These are phyloP conservation scores for Theobroma cacao DNA, from an alignment of 345 rosid species.

Conservation along the genomic window DNA sequence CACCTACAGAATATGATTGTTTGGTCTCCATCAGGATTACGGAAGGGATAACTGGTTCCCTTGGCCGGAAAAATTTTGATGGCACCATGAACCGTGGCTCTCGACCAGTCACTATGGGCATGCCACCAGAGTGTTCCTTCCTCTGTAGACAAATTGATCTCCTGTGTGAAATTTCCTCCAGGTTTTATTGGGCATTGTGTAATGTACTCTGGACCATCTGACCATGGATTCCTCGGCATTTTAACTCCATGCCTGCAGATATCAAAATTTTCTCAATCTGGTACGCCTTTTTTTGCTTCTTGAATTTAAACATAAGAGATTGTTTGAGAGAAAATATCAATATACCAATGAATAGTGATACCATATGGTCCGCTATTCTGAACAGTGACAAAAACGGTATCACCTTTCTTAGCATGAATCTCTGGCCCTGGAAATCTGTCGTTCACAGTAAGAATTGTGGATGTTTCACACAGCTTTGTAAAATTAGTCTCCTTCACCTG, in stretches of 20 bases:
- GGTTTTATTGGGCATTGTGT: conserved; percentile 47
- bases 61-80: conserved; percentile 22
- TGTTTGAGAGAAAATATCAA: not conserved
- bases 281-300: not conserved
- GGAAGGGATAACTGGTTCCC: conserved; percentile 23
- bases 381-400: conserved; percentile 37
- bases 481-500: not conserved
- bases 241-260: conserved; percentile 45
- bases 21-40: conserved; percentile 25
- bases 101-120: conserved; percentile 50
- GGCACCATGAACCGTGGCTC: conserved; percentile 47
- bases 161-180: conserved; percentile 32
- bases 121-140: conserved; percentile 61
- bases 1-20: conserved; percentile 34
- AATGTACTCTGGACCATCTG: conserved; percentile 48
- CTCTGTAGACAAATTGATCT: conserved; percentile 26
- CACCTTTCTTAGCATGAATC: conserved; percentile 37
- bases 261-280: not conserved
- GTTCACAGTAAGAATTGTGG: conserved; percentile 43
- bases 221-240: conserved; percentile 54
- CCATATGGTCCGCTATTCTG: conserved; percentile 39
- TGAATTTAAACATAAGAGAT: not conserved
- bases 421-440: conserved; percentile 46
- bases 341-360: conserved; percentile 52
- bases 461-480: conserved; percentile 35